A percentile compares a stretch with the other conserved stretches of the same genome.
Conservation (phyloP, 192 early-diverging fungal genomes). For the Linnemannia hyalina region DNA sequence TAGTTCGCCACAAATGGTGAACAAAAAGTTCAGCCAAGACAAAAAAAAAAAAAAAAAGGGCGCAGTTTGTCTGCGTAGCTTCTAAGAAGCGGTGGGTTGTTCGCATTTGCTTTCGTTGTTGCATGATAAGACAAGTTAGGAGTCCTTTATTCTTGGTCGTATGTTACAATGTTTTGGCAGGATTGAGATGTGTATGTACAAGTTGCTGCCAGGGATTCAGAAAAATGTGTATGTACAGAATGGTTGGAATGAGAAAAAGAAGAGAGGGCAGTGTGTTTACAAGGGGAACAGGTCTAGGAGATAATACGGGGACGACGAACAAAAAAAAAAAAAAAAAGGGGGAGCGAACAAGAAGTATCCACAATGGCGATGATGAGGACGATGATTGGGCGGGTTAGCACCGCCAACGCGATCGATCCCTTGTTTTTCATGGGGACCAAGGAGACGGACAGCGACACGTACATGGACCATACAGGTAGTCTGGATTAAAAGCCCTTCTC, state of each 20-base stretch:
- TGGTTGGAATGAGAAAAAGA: not conserved
- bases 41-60: not conserved
- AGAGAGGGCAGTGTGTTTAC: not conserved
- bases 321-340: not conserved
- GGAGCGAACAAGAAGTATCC: not conserved
- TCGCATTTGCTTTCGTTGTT: not conserved
- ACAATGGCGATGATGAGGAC: not conserved
- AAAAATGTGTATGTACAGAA: not conserved
- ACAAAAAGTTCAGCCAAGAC: not conserved
- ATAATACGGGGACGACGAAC: not conserved
- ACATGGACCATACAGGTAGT: not conserved
- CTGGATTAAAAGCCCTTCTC: not conserved
- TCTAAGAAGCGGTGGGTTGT: not conserved
- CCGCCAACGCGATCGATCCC: not conserved
- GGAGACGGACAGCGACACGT: not conserved
- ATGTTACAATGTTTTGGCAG: not conserved
- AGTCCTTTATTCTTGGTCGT: not conserved
- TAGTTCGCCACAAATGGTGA: not conserved
- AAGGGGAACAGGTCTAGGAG: not conserved
- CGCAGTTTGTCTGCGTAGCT: not conserved
- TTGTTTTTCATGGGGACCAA: not conserved
- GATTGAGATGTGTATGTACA: not conserved
- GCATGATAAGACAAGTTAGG: not conserved
- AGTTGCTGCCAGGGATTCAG: not conserved
- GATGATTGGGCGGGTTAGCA: not conserved